Base-by-base conservation (phyloP, 352 stramenopile genomes). In the Phytophthora cactorum region DNA sequence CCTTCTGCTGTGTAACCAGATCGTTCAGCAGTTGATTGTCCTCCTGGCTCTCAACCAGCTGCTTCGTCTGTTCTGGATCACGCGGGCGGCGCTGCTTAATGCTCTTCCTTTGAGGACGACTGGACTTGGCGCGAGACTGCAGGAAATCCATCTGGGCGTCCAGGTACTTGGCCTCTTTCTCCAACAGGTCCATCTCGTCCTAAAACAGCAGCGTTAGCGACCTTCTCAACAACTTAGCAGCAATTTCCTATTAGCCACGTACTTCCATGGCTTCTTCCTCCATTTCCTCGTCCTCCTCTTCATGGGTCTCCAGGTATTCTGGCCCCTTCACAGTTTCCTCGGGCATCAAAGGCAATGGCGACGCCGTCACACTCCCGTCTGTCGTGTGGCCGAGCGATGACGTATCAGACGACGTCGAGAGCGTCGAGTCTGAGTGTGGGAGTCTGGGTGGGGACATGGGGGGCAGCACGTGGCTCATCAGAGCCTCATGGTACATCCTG, bases 131-230 rank as follows among this genome's bases (percentile, higher is more conserved):
- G 15, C 80, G 69, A 47, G 84, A 89, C 17, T 88, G 34, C 50
- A 92, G 50, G 55, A 84, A 91, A 59, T 90, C 80, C 51, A 75
- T 80, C 63, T 92, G 82, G 0, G 84, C 84, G 51, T 86, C 77
- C 47, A 92, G 36, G 54, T 91, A 91, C 65, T 84, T 92, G 50
- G 74, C 78, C 36, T 92, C 84, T 53, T 92, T 92, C 63, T 81
- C 55, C 52, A 92, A 55, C 68, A 92, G 39, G 25, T 90, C 74
- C 22, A 76, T 62, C 36, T 92, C 79, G 47, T 88, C 71, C 78
- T 91, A 31, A 27, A 45, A 38, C n/a, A 49, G 47, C 29, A 36
- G 15, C 28, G 47, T 45, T 27, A 49, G 12, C 17, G 27, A 45
- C 7, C 25, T 56, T 10, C 9, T 43, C 17, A 47, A 11, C 25